Evolutionary conservation across 352 stramenopile species (phyloP), one percentile per base, ranked within the genome.

Genomic region (Pythium dissotocum): DNA sequence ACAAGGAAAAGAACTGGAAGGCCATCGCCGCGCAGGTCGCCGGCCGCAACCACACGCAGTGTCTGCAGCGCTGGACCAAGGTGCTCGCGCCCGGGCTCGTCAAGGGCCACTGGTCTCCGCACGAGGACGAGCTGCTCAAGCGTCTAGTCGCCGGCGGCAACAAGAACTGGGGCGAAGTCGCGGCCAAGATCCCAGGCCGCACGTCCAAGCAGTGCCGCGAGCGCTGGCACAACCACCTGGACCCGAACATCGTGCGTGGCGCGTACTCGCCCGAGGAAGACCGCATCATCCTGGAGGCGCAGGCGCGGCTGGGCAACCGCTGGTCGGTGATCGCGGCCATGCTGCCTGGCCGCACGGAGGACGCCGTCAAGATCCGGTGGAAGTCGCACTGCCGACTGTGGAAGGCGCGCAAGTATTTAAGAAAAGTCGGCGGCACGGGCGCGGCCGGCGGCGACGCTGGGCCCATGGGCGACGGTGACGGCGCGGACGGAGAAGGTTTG

Each of bases 281-380:
- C 70, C 85, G 87, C 16, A 83, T 97, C 57, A 94, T 98, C 42
- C 58, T 95, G 5, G 83, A 94, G 55, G 85, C 93, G 14, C 90
- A 97, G 67, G 78, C 87, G 51, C 77, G 80, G 13, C 77, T 96
- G 53, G 91, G 91, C 58, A 97, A 96, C 58, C 87, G 88, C 33
- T 98, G 91, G 91, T 97, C 91, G 4, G 83, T 94, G 14, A 97
- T 98, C 57, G 91, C 91, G 1, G 83, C 85, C 24, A 91, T 94
- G 79, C 76, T 98, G 28, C 85, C 85, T 0, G 91, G 91, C 2
- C 80, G 91, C 42, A 97, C 89, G 0, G 91, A 97, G 67, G 94
- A 98, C 64, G 85, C 87, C 13, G 87, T 98, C 62, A 98, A 98
- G 86, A 98, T 97, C 73, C 86, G 89, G 48, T 97, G 90, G 90